A percentile compares a stretch with the other conserved stretches of the same genome.
Conservation (phyloP, 2,329 filamentous ascomycete genomes). For the Neonectria ditissima region DNA sequence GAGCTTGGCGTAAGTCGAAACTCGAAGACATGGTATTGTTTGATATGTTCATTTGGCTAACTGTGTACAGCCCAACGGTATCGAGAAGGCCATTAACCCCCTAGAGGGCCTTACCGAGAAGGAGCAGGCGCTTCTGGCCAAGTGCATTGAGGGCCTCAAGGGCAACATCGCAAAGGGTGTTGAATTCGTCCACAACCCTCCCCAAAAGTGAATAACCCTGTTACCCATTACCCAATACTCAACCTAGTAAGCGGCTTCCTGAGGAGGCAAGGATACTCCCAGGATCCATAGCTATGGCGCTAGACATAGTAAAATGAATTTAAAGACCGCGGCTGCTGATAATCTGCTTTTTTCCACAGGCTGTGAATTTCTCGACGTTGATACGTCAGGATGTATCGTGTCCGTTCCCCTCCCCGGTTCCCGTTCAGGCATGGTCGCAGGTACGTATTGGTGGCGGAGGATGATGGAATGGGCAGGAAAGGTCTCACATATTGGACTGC, state of each 20-base stretch:
- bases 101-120: slow-evolving; percentile 81
- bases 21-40: slow-evolving; percentile 11
- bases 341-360: slow-evolving; percentile 49
- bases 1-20: slow-evolving; percentile 85
- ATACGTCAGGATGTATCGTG: slow-evolving; percentile 34
- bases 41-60: slow-evolving; percentile 45
- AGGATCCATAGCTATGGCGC: slow-evolving; percentile 49
- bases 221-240: slow-evolving; percentile 33
- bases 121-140: slow-evolving; percentile 89
- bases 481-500: slow-evolving; percentile 32
- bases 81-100: slow-evolving; percentile 85
- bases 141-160: slow-evolving; percentile 81
- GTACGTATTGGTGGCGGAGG: slow-evolving; percentile 32
- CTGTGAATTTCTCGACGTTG: slow-evolving; percentile 49
- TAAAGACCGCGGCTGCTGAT: slow-evolving; percentile 52
- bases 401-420: slow-evolving; percentile 20
- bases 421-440: slow-evolving; percentile 35
- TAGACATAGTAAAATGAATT: slow-evolving; percentile 53
- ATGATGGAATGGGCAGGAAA: background rate
- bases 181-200: slow-evolving; percentile 87
- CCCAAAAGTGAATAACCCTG: slow-evolving; percentile 79
- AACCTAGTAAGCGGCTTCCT: slow-evolving; percentile 45
- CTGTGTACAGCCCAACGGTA: slow-evolving; percentile 76
- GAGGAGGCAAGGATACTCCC: slow-evolving; percentile 45
- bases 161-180: slow-evolving; percentile 96